Evolutionary conservation across 2,329 filamentous ascomycete genomes (phyloP).

Genomic region (Verticillium albo-atrum): DNA sequence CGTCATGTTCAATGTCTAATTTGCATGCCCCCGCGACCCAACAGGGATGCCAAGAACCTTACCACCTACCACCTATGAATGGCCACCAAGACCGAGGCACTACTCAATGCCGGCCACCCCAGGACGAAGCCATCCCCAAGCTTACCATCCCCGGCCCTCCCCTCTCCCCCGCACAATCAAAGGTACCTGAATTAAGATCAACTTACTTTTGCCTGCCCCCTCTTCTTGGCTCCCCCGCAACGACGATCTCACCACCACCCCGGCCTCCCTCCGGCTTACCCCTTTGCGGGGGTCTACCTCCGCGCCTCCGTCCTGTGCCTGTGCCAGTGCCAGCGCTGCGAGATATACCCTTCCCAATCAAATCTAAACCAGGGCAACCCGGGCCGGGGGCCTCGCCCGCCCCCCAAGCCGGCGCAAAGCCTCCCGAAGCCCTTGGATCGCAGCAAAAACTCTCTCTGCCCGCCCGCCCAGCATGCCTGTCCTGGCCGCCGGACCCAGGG

Average conservation of each 20-base stretch:
- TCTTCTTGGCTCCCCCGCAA: not conserved
- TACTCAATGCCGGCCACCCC: not conserved
- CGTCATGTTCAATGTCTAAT: not conserved
- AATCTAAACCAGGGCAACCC: not conserved
- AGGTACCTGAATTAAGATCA: not conserved
- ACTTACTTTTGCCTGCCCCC: not conserved
- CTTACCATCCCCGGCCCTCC: not conserved
- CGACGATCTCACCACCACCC: not conserved
- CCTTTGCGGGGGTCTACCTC: not conserved
- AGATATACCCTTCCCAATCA: slow-evolving; percentile 4
- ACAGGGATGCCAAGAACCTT: not conserved
- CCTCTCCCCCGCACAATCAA: not conserved
- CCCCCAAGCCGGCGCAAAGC: slow-evolving; percentile 1
- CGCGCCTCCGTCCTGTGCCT: not conserved
- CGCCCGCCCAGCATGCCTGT: not conserved
- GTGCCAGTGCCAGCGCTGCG: too few relatives aligned
- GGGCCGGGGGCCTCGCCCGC: not conserved
- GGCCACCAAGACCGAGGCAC: not conserved
- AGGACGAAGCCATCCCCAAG: not conserved
- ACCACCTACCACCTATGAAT: not conserved
- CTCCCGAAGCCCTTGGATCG: not conserved
- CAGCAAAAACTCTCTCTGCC: too few relatives aligned
- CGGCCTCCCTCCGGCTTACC: not conserved
- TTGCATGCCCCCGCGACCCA: not conserved
- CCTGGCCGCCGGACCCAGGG: not conserved